Conservation (phyloP, 208 protist species). For the Tritrichomonas musculus region DNA sequence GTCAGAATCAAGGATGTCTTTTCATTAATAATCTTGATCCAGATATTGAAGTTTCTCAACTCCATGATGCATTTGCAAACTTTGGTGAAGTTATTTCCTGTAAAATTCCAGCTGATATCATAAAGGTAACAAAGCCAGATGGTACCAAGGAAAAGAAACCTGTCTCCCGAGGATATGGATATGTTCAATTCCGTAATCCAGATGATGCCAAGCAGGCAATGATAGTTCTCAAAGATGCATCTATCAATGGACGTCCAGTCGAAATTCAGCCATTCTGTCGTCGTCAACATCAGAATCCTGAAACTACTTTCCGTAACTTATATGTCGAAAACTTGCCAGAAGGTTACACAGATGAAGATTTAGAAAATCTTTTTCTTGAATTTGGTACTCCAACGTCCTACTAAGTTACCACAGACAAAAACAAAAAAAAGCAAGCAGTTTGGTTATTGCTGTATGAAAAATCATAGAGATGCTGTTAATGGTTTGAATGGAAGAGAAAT, state of each 20-base stretch:
- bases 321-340: background rate
- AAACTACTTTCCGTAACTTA: background rate
- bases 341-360: background rate
- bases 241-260: background rate
- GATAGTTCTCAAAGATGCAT: background rate
- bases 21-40: background rate
- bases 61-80: background rate
- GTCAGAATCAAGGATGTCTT: background rate
- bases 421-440: background rate
- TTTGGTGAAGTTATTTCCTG: constrained; percentile 32
- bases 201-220: background rate
- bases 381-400: background rate
- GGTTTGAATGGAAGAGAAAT: background rate
- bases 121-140: background rate
- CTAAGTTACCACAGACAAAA: constrained; percentile 51
- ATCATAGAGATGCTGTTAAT: background rate
- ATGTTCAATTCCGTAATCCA: background rate
- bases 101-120: constrained; percentile 27
- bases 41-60: background rate
- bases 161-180: constrained; percentile 21
- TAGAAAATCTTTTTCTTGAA: background rate
- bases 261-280: background rate
- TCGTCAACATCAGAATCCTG: background rate
- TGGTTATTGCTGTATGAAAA: background rate
- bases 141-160: no score